Conservation (phyloP, 2,329 filamentous ascomycete genomes). For the Phialophora macrospora region DNA sequence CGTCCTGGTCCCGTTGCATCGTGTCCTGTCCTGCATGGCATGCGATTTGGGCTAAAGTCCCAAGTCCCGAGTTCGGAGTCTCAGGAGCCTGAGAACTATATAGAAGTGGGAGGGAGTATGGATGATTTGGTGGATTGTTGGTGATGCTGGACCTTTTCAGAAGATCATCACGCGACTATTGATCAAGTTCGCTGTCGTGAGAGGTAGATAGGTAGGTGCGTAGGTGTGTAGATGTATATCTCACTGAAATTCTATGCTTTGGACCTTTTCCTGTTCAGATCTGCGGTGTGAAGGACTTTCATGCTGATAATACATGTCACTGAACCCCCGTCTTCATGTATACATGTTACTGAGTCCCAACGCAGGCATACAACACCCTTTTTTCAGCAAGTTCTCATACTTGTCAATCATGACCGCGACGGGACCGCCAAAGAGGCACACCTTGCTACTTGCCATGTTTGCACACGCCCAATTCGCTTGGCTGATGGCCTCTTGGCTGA, state of each 20-base stretch:
- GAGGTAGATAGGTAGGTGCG: neutral
- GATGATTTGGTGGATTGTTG: too few relatives aligned
- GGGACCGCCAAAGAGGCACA: constrained; percentile 24
- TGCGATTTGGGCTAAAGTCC: too few relatives aligned
- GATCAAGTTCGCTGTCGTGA: neutral
- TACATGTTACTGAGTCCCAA: neutral
- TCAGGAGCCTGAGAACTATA: too few relatives aligned
- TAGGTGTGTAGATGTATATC: neutral
- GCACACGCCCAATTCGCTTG: constrained; percentile 30
- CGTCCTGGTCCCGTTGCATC: too few relatives aligned
- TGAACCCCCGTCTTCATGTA: neutral
- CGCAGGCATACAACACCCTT: neutral
- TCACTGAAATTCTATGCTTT: neutral
- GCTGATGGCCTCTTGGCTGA: constrained; percentile 29
- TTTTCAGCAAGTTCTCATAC: neutral
- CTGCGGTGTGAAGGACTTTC: neutral
- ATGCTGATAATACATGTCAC: neutral
- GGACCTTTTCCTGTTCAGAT: neutral
- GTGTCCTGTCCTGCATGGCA: too few relatives aligned
- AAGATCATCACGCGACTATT: neutral
- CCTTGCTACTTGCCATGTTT: constrained; percentile 7
- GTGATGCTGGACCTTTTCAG: neutral
- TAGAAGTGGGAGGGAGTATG: too few relatives aligned
- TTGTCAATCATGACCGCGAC: constrained; percentile 11
- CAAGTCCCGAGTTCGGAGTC: too few relatives aligned